Base-by-base conservation (phyloP, 2,329 filamentous ascomycete species). In the Aspergillus nomiae region DNA sequence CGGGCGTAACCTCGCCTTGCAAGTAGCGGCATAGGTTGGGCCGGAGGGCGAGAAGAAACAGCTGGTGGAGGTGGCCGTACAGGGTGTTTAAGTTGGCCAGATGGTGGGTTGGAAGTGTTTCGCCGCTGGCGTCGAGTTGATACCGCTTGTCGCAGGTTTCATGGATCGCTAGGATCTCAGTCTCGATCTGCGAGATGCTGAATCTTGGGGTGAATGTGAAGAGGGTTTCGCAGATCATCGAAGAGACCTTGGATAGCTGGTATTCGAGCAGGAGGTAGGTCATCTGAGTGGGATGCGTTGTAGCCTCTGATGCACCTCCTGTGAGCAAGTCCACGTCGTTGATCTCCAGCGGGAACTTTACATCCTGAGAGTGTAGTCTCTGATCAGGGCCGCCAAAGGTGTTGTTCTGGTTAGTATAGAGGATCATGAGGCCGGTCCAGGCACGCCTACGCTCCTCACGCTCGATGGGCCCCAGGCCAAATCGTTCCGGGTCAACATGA, bases 1-100 rank as follows among this genome's bases (percentile, higher is more conserved):
- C 71, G 1, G 66, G 62, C 4, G 73, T 76, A 36, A 74, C 68
- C 14, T 75, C 74, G 26, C 72, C 73, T 56, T 73, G 72, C 10
- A 74, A 57, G 51, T 75, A 77, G 36, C 73, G 71, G 54, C 72
- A 72, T 1, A 79, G 69, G 4, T 53, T 69, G 1, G 76, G 77
- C 3, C 77, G 76, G 55, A 78, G 72, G 1, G 79, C 73, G 3
- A 80, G 71, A 1, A 80, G 70, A 21, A 73, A 68, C 2, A 79
- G 68, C 50, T 80, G 78, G 53, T 79, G 71, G 34, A 76, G 75
- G 58, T 78, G 76, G 61, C 76, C 74, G 62, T 78, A 76, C 26
- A 80, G 71, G 30, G 80, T 79, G 57, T 78, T 74, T n/a, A 77
- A 65, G 63, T 80, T 77, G 53, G 77, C 77, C 45, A 74, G 68